Percentiles rank a stretch among this genome's conserved stretches.
Conservation (phyloP, 139 green algal species). For the Yamagishiella unicocca region DNA sequence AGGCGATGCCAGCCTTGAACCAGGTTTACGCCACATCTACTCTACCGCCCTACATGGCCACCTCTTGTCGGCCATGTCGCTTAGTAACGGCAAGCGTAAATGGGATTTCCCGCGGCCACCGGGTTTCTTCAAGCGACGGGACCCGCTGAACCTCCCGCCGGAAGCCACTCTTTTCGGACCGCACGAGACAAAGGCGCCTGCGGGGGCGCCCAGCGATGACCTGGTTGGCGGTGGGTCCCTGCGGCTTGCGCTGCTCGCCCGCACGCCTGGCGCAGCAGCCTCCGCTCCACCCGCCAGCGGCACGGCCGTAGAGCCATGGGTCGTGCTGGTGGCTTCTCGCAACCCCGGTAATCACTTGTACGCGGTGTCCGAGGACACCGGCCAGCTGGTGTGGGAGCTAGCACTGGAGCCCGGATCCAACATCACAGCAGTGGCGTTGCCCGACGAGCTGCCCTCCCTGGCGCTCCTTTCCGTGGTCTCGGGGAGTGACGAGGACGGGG, state of each 20-base stretch:
- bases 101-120: not conserved
- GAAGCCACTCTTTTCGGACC: not conserved
- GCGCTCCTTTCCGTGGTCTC: not conserved
- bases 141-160: not conserved
- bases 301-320: not conserved
- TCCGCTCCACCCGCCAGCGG: not conserved
- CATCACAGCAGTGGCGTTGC: not conserved
- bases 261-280: no score
- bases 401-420: not conserved
- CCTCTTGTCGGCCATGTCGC: not conserved
- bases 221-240: no score
- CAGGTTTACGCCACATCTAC: slow-evolving; percentile 5
- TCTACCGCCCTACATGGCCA: not conserved
- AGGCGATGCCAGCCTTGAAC: not conserved
- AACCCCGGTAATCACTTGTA: slow-evolving; percentile 12
- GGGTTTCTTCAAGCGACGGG: not conserved
- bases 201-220: not conserved
- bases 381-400: not conserved
- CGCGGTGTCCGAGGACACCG: not conserved
- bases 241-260: no score
- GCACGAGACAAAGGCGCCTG: not conserved
- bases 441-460: not conserved
- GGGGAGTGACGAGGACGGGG: not conserved
- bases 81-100: slow-evolving; percentile 2
- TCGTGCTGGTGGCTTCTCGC: slow-evolving; percentile 2